These are phyloP conservation scores for Sugiyamaella qingdaonensis DNA, from an alignment of 805 yeast species.

Conservation along the genomic window DNA sequence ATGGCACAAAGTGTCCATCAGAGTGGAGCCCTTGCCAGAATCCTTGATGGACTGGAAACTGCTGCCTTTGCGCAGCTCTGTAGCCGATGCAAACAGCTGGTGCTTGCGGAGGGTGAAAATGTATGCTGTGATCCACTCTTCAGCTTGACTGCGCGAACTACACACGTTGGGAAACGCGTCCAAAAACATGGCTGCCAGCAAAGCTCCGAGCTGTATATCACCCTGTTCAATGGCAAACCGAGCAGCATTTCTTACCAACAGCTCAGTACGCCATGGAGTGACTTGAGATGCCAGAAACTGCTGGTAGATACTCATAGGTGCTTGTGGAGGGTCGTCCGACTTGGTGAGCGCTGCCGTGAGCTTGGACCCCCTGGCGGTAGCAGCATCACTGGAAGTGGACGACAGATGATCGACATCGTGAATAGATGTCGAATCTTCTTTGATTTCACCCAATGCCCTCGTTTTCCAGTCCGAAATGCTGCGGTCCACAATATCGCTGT, in stretches of 20 bases:
- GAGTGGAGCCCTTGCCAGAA: conserved; percentile 29
- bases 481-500: conserved; percentile 1
- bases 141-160: conserved; percentile 32
- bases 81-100: conserved; percentile 53
- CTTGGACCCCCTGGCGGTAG: background rate
- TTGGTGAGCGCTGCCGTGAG: background rate
- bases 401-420: conserved; percentile 1
- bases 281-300: conserved; percentile 15
- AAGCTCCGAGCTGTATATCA: conserved; percentile 56
- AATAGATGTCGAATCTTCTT: conserved; percentile 6
- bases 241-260: conserved; percentile 48
- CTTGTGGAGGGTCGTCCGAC: background rate
- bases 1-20: conserved; percentile 47
- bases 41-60: conserved; percentile 31
- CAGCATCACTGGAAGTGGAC: background rate
- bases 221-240: conserved; percentile 58
- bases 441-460: conserved; percentile 11
- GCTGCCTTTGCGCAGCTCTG: conserved; percentile 47
- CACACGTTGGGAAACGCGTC: conserved; percentile 35
- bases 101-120: conserved; percentile 49
- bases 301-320: background rate
- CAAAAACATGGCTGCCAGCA: conserved; percentile 53
- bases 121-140: conserved; percentile 56
- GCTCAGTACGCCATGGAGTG: conserved; percentile 56
- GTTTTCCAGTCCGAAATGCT: conserved; percentile 11